Evolutionary conservation across 164 flowering plant genomes (phyloP), one percentile per base, ranked within the genome.

Genomic region (Kalanchoe fedtschenkoi): DNA sequence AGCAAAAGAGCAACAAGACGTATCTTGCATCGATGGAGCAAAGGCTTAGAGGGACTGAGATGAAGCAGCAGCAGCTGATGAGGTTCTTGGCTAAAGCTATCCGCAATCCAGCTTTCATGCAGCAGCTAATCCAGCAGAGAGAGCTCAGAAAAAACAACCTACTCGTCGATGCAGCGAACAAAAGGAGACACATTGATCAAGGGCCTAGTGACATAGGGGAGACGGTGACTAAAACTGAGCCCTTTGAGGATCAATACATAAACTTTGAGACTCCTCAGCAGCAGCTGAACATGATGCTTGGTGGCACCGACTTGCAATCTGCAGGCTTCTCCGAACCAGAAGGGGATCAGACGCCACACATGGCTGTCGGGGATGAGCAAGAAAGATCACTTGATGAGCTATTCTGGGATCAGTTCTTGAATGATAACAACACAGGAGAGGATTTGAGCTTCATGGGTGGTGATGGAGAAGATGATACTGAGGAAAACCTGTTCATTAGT

Each of bases 1-100:
- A 88, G 22, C 97, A 90, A 60, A 86, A 83, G 69, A 74, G 53
- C 60, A 77, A 83, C 5, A 77, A 62, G 51, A 26, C 71, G 14
- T 68, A 69, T 26, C 72, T 90, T 35, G 74, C 69, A 58, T 59
- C 62, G 16, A 76, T 90, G 82, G 95, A 84, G 66, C 69, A 66
- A 56, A 83, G 77, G 57, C 72, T 88, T 6, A 70, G 64, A 67
- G 81, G 73, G 55, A 78, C 89, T 26, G 95, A 90, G 63, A 56
- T 56, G 21, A 84, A 81, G 42, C 97, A 88, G 69, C 80, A 78
- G 47, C 84, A 83, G 17, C 82, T 83, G 86, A 78, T 90, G 87
- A 78, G 60, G 22, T 90, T 90, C 83, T 75, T 88, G 68, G 97
- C 87, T 14, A 80, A 75, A 71, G 88, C 85, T 60, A 72, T 88